A percentile compares a stretch with the other conserved stretches of the same genome.
These are phyloP conservation scores for Boletus patriciae DNA, from an alignment of 768 basidiomycete species.

Conservation along the genomic window DNA sequence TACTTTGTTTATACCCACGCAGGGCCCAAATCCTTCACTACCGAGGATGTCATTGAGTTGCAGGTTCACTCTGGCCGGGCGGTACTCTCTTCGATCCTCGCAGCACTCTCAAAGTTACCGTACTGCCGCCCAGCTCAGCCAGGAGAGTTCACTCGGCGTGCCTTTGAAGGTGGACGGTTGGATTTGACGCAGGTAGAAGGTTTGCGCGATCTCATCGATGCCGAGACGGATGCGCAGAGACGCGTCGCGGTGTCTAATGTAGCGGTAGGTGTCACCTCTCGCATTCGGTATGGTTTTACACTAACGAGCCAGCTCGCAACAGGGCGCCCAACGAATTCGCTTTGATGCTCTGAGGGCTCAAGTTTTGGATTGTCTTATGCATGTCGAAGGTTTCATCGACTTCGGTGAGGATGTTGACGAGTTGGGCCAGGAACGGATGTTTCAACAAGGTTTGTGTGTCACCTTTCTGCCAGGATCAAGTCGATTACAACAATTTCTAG, in stretches of 20 bases:
- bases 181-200: constrained; percentile 91
- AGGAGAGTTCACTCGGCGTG: constrained; percentile 87
- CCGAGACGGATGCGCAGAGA: constrained; percentile 83
- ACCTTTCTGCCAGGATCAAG: neutral
- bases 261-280: constrained; percentile 48
- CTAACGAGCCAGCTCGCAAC: neutral
- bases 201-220: constrained; percentile 81
- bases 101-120: constrained; percentile 58
- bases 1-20: constrained; percentile 3
- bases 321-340: constrained; percentile 64
- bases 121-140: constrained; percentile 76
- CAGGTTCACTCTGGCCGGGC: constrained; percentile 88
- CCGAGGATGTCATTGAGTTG: constrained; percentile 78
- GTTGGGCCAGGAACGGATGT: constrained; percentile 73
- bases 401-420: constrained; percentile 88
- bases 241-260: constrained; percentile 68
- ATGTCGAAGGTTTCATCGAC: constrained; percentile 87
- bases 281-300: neutral
- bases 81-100: constrained; percentile 68
- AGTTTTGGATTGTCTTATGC: constrained; percentile 72
- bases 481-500: constrained; percentile 35
- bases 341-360: constrained; percentile 64
- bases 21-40: constrained; percentile 84
- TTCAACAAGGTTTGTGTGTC: constrained; percentile 56
- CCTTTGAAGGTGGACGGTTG: constrained; percentile 75